phyloP scores from a whole-genome alignment of 768 basidiomycete species.

The Candolleomyces eurysporus region DNA sequence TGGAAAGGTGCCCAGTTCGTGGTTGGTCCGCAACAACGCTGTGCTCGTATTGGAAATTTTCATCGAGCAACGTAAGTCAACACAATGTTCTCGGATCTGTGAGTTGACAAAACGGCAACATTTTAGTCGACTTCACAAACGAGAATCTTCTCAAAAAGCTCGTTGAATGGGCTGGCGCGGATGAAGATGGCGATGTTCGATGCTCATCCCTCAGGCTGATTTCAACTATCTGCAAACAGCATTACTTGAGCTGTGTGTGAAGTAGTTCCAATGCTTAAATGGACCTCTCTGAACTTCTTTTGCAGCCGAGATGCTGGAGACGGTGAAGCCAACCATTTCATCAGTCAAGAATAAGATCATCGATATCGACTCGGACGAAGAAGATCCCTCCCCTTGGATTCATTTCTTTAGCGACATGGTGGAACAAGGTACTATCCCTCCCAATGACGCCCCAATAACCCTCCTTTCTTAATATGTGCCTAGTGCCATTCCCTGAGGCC shows the following conservation, averaged over 20 bases:
- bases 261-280: neutral
- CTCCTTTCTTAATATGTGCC: neutral
- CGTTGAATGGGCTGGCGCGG: neutral
- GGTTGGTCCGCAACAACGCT: neutral
- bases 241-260: neutral
- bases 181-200: slow-evolving; percentile 1
- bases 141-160: neutral
- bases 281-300: neutral
- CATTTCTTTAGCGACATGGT: neutral
- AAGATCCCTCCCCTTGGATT: neutral
- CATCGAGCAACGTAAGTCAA: neutral
- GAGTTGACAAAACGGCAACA: neutral
- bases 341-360: neutral
- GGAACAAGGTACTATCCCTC: neutral
- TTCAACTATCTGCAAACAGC: neutral
- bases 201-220: neutral
- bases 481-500: neutral
- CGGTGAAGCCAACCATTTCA: neutral
- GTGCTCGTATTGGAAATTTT: neutral
- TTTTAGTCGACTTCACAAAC: neutral
- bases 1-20: neutral
- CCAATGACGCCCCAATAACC: too few relatives aligned
- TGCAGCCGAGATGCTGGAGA: neutral
- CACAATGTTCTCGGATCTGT: neutral
- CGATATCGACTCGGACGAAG: neutral